phyloP scores from a whole-genome alignment of 23 red algal species.

The Agarophyton chilense region DNA sequence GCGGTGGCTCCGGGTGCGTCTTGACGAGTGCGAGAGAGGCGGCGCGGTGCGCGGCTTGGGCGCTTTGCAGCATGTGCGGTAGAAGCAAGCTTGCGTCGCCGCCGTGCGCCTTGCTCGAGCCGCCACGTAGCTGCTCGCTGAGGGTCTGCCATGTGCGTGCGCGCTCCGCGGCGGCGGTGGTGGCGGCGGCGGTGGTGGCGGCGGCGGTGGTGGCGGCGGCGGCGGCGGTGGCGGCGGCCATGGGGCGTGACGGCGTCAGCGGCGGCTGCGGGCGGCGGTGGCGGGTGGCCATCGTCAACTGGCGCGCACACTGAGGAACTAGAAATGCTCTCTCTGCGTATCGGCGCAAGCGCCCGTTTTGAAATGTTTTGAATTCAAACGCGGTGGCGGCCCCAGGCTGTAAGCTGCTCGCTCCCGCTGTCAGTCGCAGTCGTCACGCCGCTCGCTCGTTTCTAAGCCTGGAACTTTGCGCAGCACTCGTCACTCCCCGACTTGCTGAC shows the following conservation, averaged over 20 bases:
- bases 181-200: neutral
- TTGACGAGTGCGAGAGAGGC: no score
- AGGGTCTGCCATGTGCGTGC: neutral
- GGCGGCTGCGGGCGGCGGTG: neutral
- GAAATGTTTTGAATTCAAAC: slow-evolving; percentile 10
- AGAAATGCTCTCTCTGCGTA: no score
- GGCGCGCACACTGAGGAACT: no score
- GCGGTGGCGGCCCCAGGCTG: neutral
- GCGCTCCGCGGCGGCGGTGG: neutral
- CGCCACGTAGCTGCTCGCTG: neutral
- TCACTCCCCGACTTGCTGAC: neutral
- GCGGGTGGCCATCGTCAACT: no score
- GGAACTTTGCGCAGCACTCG: neutral
- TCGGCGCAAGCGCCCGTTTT: neutral
- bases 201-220: neutral
- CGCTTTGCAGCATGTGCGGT: neutral
- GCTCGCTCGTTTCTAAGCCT: no score
- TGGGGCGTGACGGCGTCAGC: neutral
- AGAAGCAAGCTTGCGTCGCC: slow-evolving; percentile 24
- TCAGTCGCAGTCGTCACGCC: neutral
- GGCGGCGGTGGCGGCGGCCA: no score
- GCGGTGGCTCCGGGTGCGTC: no score
- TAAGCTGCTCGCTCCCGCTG: neutral
- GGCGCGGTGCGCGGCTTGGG: no score
- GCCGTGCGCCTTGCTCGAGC: neutral